A percentile compares a stretch with the other conserved stretches of the same genome.
Evolutionary conservation across 2,329 filamentous ascomycete species (phyloP).

Genomic region (Truncatella angustata): DNA sequence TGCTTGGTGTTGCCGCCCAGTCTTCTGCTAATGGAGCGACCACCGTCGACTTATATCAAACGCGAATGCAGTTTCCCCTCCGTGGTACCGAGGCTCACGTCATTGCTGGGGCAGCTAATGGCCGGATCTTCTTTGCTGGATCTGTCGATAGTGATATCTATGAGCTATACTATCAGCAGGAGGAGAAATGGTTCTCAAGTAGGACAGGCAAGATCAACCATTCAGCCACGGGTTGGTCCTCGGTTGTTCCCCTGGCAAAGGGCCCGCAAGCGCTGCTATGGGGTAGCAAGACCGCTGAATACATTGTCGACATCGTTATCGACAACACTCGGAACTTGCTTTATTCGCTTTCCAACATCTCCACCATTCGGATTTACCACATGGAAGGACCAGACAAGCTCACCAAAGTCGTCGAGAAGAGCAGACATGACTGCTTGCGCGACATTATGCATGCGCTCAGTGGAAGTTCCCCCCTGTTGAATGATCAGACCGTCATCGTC

Average conservation of each 20-base stretch:
- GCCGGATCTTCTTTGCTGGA: constrained; percentile 91
- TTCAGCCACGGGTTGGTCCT: constrained; percentile 70
- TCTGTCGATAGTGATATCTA: constrained; percentile 81
- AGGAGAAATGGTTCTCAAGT: constrained; percentile 94
- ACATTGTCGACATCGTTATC: constrained; percentile 75
- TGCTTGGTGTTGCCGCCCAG: constrained; percentile 78
- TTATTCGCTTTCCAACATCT: constrained; percentile 85
- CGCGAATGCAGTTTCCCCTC: constrained; percentile 77
- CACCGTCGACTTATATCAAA: constrained; percentile 79
- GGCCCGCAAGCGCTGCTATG: constrained; percentile 48
- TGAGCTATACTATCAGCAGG: constrained; percentile 93
- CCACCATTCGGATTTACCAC: constrained; percentile 88
- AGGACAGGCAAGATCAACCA: constrained; percentile 88
- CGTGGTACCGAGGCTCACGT: constrained; percentile 74
- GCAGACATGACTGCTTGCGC: constrained; percentile 57
- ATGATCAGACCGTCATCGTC: constrained; percentile 69
- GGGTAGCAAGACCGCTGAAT: constrained; percentile 54
- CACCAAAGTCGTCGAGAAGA: constrained; percentile 65
- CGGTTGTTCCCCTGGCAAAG: constrained; percentile 51
- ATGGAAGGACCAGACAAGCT: constrained; percentile 67
- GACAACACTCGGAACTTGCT: constrained; percentile 86
- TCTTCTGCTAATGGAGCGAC: constrained; percentile 67
- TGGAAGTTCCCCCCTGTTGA: constrained; percentile 68
- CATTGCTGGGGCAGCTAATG: constrained; percentile 78
- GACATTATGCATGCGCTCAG: constrained; percentile 83